phyloP scores from a whole-genome alignment of 2,329 filamentous ascomycete species.

The Epichloe uncinata region DNA sequence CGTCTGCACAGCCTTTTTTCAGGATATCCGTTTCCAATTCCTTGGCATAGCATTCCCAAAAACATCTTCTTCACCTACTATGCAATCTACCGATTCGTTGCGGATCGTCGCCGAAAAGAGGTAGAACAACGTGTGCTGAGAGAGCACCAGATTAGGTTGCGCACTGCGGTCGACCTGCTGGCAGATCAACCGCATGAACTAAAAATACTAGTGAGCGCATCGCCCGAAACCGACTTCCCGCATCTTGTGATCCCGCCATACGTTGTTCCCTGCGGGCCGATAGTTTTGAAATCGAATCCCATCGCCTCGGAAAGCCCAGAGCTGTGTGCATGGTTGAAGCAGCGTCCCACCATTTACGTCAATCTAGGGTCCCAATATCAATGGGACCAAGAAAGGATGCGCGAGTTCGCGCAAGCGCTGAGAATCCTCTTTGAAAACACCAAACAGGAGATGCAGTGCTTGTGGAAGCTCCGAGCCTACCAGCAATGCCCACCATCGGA shows the following conservation, averaged over 20 bases:
- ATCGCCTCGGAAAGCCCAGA: slow-evolving; percentile 9
- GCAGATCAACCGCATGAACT: neutral
- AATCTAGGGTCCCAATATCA: slow-evolving; percentile 30
- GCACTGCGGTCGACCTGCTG: neutral
- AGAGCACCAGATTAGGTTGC: neutral
- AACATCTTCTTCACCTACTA: neutral
- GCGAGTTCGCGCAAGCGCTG: slow-evolving; percentile 25
- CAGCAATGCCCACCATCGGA: neutral
- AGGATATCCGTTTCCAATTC: no score
- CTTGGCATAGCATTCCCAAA: slow-evolving; percentile 6
- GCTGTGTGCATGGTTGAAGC: slow-evolving; percentile 27
- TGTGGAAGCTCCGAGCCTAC: slow-evolving; percentile 20
- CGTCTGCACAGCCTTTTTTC: no score
- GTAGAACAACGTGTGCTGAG: neutral
- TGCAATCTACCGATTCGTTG: neutral
- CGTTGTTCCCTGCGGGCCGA: slow-evolving; percentile 31
- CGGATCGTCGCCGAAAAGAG: neutral
- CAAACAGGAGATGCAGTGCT: slow-evolving; percentile 13
- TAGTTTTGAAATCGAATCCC: slow-evolving; percentile 25
- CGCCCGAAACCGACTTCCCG: slow-evolving; percentile 22
- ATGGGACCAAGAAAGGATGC: slow-evolving; percentile 18
- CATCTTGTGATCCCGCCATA: slow-evolving; percentile 21
- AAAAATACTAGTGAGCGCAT: neutral
- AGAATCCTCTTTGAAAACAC: slow-evolving; percentile 19
- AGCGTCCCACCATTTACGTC: slow-evolving; percentile 29